These are phyloP conservation scores for Alloteropsis angusta DNA, from an alignment of 202 grass and related monocot genomes.

Conservation along the genomic window DNA sequence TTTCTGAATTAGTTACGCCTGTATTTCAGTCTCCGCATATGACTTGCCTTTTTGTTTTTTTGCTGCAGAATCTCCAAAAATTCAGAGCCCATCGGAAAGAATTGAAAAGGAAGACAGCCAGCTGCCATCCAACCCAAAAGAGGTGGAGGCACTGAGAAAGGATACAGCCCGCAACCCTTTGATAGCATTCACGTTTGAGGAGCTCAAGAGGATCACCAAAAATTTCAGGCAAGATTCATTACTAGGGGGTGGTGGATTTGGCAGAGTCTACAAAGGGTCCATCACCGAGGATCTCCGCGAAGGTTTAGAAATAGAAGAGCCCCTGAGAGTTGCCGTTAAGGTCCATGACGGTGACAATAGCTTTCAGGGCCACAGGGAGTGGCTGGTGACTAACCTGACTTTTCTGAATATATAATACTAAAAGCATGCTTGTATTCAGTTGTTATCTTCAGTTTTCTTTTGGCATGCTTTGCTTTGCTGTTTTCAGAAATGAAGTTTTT, in stretches of 20 bases:
- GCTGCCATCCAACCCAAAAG: conserved; percentile 72
- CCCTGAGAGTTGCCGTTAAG: conserved; percentile 71
- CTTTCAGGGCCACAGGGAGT: conserved; percentile 86
- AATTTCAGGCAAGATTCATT: conserved; percentile 84
- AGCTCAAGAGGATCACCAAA: conserved; percentile 63
- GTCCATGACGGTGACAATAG: conserved; percentile 90
- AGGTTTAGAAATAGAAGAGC: conserved; percentile 41
- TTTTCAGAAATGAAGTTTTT: conserved; percentile 15
- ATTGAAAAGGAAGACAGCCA: conserved; percentile 41
- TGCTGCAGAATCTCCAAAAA: conserved; percentile 57
- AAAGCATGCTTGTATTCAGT: neutral
- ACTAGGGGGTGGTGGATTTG: conserved; percentile 86
- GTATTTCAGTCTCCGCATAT: neutral
- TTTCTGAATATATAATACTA: conserved; percentile 9
- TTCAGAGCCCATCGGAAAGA: conserved; percentile 42
- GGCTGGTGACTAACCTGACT: conserved; percentile 48
- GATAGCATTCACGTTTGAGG: conserved; percentile 81
- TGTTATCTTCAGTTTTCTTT: neutral
- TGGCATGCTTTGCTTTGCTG: conserved; percentile 1
- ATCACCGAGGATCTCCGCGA: conserved; percentile 36
- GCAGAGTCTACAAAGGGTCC: conserved; percentile 74
- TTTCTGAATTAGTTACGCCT: neutral
- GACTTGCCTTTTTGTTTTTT: conserved; percentile 13
- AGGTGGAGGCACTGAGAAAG: conserved; percentile 70
- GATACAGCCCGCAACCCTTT: conserved; percentile 50